Percentiles rank a stretch among this genome's conserved stretches.
phyloP scores from a whole-genome alignment of 2,329 filamentous ascomycete genomes.

The Paradendryphiella salina region DNA sequence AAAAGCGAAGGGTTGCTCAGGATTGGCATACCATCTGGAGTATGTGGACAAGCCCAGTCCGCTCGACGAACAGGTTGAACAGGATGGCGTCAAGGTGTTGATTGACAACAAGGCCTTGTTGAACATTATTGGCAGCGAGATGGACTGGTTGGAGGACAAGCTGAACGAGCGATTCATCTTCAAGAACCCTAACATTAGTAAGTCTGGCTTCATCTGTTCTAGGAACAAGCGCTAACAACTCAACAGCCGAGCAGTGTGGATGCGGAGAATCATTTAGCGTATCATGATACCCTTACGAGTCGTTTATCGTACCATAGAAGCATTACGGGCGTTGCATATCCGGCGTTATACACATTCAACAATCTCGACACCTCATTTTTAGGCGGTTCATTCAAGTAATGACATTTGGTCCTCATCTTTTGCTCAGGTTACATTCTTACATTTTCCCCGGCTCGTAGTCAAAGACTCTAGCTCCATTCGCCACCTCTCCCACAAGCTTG shows the following conservation, averaged over 20 bases:
- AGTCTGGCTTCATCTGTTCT: conserved; percentile 50
- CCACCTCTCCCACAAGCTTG: conserved; percentile 52
- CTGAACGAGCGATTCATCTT: conserved; percentile 91
- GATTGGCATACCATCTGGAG: conserved; percentile 88
- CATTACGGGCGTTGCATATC: conserved; percentile 30
- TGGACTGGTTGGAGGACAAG: conserved; percentile 99
- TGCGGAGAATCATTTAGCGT: conserved; percentile 91
- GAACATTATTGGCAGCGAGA: conserved; percentile 97
- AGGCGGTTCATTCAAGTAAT: not conserved
- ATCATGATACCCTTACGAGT: conserved; percentile 39
- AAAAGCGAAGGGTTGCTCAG: conserved; percentile 90
- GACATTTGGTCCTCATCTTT: not conserved
- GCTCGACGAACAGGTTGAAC: conserved; percentile 91
- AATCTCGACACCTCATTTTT: not conserved
- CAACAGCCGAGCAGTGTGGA: conserved; percentile 88
- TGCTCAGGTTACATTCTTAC: conserved; percentile 27
- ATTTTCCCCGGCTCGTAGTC: conserved; percentile 63
- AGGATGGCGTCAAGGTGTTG: conserved; percentile 92
- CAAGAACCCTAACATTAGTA: conserved; percentile 97
- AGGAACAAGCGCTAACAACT: conserved; percentile 26
- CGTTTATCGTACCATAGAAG: conserved; percentile 22
- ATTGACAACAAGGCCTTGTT: conserved; percentile 97
- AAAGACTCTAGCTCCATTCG: conserved; percentile 61
- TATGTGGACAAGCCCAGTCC: conserved; percentile 88
- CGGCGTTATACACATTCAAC: conserved; percentile 5